Base-by-base conservation (phyloP, 2,329 filamentous ascomycete genomes). In the Aureobasidium mangrovei region DNA sequence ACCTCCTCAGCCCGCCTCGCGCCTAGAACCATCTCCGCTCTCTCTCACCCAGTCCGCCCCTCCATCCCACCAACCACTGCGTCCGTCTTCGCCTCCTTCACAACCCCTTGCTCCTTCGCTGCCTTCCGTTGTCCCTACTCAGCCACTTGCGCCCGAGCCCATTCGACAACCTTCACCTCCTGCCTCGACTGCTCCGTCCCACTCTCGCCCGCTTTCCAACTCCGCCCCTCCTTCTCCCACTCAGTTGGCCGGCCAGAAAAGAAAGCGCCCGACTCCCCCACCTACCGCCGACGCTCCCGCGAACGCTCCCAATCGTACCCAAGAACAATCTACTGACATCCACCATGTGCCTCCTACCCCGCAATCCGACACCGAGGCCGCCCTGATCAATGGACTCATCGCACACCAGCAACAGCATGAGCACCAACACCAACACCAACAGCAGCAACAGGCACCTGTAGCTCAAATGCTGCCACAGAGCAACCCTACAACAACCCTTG, bases 231-330 rank as follows among this genome's bases (percentile, higher is more conserved):
- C 35, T 26, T 54, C 53, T 9, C 53, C 53, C 3, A 39, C 31
- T n/a, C 53, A 46, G 31, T 29, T 54, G 27, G 53, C 53, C 35
- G 53, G 53, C n/a, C 38, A 46, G 26, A 54, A 54, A 32, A 39
- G 53, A 31, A 54, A 54, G 31, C 42, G 53, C 4, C 36, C 53
- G 10, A 42, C 41, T 4, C 53, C 43, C 8, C 29, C 53, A 10
- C 29, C 42, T 33, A 8, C 39, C 26, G 24, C n/a, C n/a, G 32
- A 8, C 2, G 27, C 51, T 12, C 18, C 38, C 26, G 32, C 28
- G 7, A 9, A 42, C 3, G 2, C 38, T 4, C 33, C 43, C 12
- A n/a, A 24, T 7, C 24, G 18, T 12, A 7, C 40, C 27, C 7
- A 43, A 24, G 12, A 8, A 29, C 31, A 41, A 3, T 7, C 27